phyloP scores from a whole-genome alignment of 257 asterid species.

The Oldenlandia corymbosa region DNA sequence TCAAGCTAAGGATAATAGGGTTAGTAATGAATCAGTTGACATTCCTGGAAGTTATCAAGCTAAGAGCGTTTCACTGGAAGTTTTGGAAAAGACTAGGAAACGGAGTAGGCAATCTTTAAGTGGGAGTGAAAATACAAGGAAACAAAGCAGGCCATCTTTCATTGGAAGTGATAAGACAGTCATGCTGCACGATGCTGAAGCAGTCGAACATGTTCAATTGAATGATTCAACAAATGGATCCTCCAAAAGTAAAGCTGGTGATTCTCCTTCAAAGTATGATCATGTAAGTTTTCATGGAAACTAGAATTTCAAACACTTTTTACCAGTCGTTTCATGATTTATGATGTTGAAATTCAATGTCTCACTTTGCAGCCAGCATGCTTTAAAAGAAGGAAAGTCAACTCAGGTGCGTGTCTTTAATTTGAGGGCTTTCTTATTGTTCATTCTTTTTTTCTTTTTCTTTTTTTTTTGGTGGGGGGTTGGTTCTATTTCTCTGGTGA shows the following conservation, averaged over 20 bases:
- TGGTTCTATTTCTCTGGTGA: background rate
- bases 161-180: slow-evolving; percentile 8
- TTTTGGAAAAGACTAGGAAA: slow-evolving; percentile 27
- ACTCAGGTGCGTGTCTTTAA: slow-evolving; percentile 45
- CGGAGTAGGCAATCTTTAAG: slow-evolving; percentile 24
- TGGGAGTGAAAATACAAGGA: slow-evolving; percentile 19
- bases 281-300: slow-evolving; percentile 27
- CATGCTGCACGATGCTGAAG: slow-evolving; percentile 11
- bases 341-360: background rate
- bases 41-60: slow-evolving; percentile 32
- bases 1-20: slow-evolving; percentile 27
- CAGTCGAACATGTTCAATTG: slow-evolving; percentile 7
- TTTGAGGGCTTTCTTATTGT: too few species aligned
- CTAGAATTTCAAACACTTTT: background rate
- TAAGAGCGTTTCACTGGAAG: slow-evolving; percentile 16
- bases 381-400: slow-evolving; percentile 43
- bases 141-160: slow-evolving; percentile 27
- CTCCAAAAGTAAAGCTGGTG: slow-evolving; percentile 15
- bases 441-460: too few species aligned
- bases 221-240: slow-evolving; percentile 12
- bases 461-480: too few species aligned
- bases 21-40: slow-evolving; percentile 20
- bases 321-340: background rate
- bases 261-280: slow-evolving; percentile 24
- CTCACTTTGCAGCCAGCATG: slow-evolving; percentile 52